phyloP scores from a whole-genome alignment of 495 filamentous ascomycete species.

The Hypoxylon subgilvum region DNA sequence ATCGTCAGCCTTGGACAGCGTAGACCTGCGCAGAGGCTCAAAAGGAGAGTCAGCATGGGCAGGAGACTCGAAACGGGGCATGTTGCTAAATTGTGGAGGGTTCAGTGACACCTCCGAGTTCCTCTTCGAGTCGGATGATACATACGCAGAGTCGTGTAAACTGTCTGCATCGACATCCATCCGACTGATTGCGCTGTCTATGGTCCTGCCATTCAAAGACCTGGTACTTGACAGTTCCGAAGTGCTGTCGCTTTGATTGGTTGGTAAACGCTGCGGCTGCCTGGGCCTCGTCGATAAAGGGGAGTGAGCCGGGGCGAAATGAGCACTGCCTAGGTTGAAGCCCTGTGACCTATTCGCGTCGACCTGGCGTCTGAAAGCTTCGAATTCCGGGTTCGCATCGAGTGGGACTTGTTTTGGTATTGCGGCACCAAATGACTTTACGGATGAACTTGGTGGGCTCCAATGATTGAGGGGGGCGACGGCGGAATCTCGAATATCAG shows the following conservation, averaged over 20 bases:
- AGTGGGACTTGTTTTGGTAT: constrained; percentile 72
- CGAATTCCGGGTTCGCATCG: constrained; percentile 77
- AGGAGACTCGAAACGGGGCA: constrained; percentile 47
- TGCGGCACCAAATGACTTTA: constrained; percentile 69
- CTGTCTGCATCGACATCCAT: constrained; percentile 44
- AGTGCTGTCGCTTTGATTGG: constrained; percentile 45
- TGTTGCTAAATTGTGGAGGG: constrained; percentile 41
- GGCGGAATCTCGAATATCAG: constrained; percentile 65
- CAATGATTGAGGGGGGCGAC: constrained; percentile 69
- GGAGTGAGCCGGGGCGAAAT: constrained; percentile 49
- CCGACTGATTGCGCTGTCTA: constrained; percentile 22
- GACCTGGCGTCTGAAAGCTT: constrained; percentile 73
- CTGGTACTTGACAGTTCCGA: constrained; percentile 39
- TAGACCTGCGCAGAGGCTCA: constrained; percentile 37
- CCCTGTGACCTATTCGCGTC: constrained; percentile 61
- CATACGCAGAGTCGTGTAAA: constrained; percentile 53
- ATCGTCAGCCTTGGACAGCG: constrained; percentile 53
- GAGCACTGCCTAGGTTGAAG: constrained; percentile 59
- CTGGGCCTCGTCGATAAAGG: constrained; percentile 44
- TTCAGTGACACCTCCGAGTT: constrained; percentile 52
- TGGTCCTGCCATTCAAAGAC: constrained; percentile 16
- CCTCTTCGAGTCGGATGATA: constrained; percentile 55
- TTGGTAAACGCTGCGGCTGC: constrained; percentile 48
- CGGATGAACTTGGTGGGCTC: constrained; percentile 70
- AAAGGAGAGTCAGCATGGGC: constrained; percentile 47